Conservation (phyloP, 169 alveolate genomes). For the Eimeria acervulina region DNA sequence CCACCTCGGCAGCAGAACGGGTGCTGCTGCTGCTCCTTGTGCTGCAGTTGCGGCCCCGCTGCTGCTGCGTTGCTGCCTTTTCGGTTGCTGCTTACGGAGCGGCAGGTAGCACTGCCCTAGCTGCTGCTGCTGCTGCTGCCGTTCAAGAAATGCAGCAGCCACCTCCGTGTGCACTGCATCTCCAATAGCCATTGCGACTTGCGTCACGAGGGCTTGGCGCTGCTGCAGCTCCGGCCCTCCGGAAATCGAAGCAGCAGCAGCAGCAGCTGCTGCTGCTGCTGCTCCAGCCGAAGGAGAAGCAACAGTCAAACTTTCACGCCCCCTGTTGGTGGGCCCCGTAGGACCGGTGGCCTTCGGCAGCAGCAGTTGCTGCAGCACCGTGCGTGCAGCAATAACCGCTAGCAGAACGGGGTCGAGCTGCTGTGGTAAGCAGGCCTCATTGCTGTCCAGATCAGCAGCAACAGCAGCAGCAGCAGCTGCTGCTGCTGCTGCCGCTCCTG, state of each 20-base stretch:
- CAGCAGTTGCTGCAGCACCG: slow-evolving; percentile 79
- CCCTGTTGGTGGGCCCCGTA: slow-evolving; percentile 66
- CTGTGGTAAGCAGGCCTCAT: slow-evolving; percentile 71
- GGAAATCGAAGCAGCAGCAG: slow-evolving; percentile 34
- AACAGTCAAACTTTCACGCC: slow-evolving; percentile 16
- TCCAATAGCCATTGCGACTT: slow-evolving; percentile 76
- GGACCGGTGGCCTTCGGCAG: slow-evolving; percentile 77
- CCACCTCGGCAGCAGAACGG: slow-evolving; percentile 70
- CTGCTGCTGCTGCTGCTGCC: slow-evolving; percentile 70
- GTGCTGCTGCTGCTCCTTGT: slow-evolving; percentile 32
- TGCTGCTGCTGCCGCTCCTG: neutral
- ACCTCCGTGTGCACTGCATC: slow-evolving; percentile 74
- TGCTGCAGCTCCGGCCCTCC: slow-evolving; percentile 66
- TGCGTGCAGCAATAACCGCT: slow-evolving; percentile 82
- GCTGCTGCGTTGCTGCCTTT: slow-evolving; percentile 35
- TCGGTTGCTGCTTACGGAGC: slow-evolving; percentile 56
- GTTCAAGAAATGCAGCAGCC: slow-evolving; percentile 38
- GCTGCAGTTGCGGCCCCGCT: slow-evolving; percentile 6
- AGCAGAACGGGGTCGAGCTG: slow-evolving; percentile 79
- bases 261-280: slow-evolving; percentile 51
- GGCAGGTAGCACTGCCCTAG: slow-evolving; percentile 69
- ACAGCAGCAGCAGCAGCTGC: slow-evolving; percentile 65
- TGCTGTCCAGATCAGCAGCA: slow-evolving; percentile 50
- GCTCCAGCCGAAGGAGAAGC: slow-evolving; percentile 5
- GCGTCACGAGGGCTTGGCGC: slow-evolving; percentile 83